Conservation (phyloP, 371 early-diverging fungal genomes). For the Mortierella polycephala region DNA sequence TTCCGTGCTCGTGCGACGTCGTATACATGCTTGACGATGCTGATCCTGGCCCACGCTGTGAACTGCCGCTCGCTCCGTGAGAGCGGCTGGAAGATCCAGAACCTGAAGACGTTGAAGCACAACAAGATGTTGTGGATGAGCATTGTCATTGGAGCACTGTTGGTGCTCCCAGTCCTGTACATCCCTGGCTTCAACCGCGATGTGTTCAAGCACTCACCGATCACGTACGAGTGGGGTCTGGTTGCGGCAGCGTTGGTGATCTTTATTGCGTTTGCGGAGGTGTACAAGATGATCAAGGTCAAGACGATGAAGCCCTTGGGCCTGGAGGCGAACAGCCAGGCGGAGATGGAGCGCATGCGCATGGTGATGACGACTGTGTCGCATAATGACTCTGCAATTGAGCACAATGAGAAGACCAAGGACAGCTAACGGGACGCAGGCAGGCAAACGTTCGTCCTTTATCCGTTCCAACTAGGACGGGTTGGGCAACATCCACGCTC, state of each 20-base stretch:
- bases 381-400: constrained; percentile 24
- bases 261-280: constrained; percentile 70
- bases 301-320: constrained; percentile 30
- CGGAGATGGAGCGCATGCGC: constrained; percentile 45
- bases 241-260: constrained; percentile 65
- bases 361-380: constrained; percentile 11
- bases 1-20: constrained; percentile 81
- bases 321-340: constrained; percentile 22
- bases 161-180: constrained; percentile 73
- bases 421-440: constrained; percentile 14
- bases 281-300: constrained; percentile 57
- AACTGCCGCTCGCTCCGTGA: constrained; percentile 78
- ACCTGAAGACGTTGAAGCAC: constrained; percentile 57
- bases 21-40: constrained; percentile 73
- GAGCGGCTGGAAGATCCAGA: constrained; percentile 64
- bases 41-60: constrained; percentile 76
- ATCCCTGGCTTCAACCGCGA: constrained; percentile 73
- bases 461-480: no score
- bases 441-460: no score
- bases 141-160: constrained; percentile 63
- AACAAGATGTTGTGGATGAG: constrained; percentile 71
- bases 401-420: constrained; percentile 1
- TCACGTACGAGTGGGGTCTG: constrained; percentile 83
- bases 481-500: no score
- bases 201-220: constrained; percentile 72